Evolutionary conservation across 2,329 filamentous ascomycete genomes (phyloP).

Genomic region (Paracoccidioides brasiliensis): DNA sequence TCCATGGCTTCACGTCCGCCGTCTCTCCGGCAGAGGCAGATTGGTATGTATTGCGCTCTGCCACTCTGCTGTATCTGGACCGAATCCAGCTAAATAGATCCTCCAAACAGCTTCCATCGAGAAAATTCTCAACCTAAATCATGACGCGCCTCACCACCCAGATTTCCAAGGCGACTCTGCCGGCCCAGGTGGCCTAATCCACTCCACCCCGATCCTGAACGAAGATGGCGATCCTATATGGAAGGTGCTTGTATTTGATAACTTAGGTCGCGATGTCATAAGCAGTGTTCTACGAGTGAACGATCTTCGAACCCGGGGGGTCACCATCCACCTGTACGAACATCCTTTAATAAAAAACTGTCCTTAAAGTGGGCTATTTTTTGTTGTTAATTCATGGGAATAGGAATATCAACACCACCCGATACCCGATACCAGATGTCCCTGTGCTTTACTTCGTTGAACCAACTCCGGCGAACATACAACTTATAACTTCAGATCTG

Average conservation of each 20-base stretch:
- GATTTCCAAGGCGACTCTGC: conserved; percentile 46
- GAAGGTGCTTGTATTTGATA: conserved; percentile 96
- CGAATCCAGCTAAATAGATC: neutral
- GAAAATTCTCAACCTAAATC: conserved; percentile 90
- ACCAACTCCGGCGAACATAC: conserved; percentile 66
- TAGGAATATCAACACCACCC: conserved; percentile 65
- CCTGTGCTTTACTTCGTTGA: conserved; percentile 95
- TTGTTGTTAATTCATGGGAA: conserved; percentile 1
- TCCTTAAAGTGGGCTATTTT: neutral
- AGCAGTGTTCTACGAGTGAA: conserved; percentile 91
- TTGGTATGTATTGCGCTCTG: conserved; percentile 39
- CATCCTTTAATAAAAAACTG: conserved; percentile 10
- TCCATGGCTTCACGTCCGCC: conserved; percentile 43
- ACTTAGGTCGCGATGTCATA: conserved; percentile 83
- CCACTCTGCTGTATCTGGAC: neutral
- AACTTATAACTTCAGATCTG: conserved; percentile 72
- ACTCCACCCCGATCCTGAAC: conserved; percentile 67
- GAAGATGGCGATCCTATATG: conserved; percentile 86
- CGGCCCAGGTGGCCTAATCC: conserved; percentile 48
- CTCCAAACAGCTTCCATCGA: conserved; percentile 63
- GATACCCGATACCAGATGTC: conserved; percentile 89
- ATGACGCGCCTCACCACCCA: conserved; percentile 43
- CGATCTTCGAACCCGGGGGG: conserved; percentile 83
- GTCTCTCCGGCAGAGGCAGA: conserved; percentile 58
- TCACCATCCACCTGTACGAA: conserved; percentile 81